A percentile compares a stretch with the other conserved stretches of the same genome.
These are phyloP conservation scores for Pestalotiopsis sp. DNA, from an alignment of 2,329 filamentous ascomycete genomes.

Conservation along the genomic window DNA sequence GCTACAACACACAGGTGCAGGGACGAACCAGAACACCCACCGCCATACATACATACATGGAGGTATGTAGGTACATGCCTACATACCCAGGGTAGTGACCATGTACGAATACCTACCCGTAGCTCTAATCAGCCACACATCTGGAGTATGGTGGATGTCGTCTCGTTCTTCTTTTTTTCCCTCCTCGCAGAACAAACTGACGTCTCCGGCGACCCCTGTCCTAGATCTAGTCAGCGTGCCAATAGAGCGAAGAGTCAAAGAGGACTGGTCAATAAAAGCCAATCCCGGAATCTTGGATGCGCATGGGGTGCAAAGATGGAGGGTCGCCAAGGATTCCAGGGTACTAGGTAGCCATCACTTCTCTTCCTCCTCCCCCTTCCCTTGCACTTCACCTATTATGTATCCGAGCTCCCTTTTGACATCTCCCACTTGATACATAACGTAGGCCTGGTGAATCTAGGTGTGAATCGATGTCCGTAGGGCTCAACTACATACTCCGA, in stretches of 20 bases:
- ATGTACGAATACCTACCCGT: not conserved
- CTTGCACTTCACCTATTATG: conserved; percentile 10
- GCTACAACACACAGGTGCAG: not conserved
- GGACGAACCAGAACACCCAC: not conserved
- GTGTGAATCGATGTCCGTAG: too few species aligned
- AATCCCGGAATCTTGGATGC: conserved; percentile 35
- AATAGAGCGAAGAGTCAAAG: conserved; percentile 23
- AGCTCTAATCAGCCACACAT: not conserved
- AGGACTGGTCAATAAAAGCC: conserved; percentile 23
- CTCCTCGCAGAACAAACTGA: not conserved
- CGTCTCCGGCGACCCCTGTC: not conserved
- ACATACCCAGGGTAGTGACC: not conserved
- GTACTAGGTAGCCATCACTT: conserved; percentile 26
- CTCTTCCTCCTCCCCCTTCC: conserved; percentile 14
- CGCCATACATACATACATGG: not conserved
- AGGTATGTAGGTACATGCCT: not conserved
- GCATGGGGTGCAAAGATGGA: conserved; percentile 24
- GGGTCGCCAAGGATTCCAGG: conserved; percentile 28
- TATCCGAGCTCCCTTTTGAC: not conserved
- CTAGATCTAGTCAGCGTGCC: conserved; percentile 9
- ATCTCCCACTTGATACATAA: too few species aligned
- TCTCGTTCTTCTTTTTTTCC: not conserved
- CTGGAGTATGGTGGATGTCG: not conserved
- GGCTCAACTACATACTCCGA: too few species aligned
- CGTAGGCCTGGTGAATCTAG: too few species aligned